Evolutionary conservation across 257 asterid species (phyloP), one percentile per base, ranked within the genome.

Genomic region (Penstemon eatonii): DNA sequence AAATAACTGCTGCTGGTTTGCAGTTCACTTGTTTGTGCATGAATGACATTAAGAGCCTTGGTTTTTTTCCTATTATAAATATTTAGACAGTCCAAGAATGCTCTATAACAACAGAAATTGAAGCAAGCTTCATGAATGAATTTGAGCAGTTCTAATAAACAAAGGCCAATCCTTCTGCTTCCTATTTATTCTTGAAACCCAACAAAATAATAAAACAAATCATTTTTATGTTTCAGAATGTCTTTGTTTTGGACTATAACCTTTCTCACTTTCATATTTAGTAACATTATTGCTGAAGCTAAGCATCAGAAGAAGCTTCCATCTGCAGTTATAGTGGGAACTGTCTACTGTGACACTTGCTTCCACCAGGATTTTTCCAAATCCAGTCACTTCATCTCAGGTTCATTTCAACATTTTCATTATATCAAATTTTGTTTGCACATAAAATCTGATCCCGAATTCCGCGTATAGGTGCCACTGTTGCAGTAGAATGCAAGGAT

Each of bases 321-420:
- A 61, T 70, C 90, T 47, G 97, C 89, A 8, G 84, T 88, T 8
- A 74, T 90, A 39, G 81, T 90, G 13, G 97, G 97, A 56, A 84
- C 87, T 9, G 97, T 90, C 62, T 87, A 78, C 67, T 90, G 97
- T 61, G 87, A 84, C 60, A 81, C 94, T 3, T 90, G 97, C 56
- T 86, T 83, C 82, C 88, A 72, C 38, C 88, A 70, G 57, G 73
- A 76, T 68, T 78, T 73, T 79, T 56, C 85, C 65, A 60, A 70
- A 53, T 33, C 77, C 46, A 70, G 69, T 80, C 93, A 73, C 82
- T 86, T 84, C 79, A 84, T 92, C 76, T 25, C 89, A 86, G 98
- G 98, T 83, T 56, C 59, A 11, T 49, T 45, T 59, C 51, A 63
- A 58, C 38, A 43, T 44, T 15, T 8, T 5, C 36, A 25, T 46